Percentiles rank a stretch among this genome's conserved stretches.
Evolutionary conservation across 148 eudicot species (phyloP).

Genomic region (Tetragonia tetragonoides): DNA sequence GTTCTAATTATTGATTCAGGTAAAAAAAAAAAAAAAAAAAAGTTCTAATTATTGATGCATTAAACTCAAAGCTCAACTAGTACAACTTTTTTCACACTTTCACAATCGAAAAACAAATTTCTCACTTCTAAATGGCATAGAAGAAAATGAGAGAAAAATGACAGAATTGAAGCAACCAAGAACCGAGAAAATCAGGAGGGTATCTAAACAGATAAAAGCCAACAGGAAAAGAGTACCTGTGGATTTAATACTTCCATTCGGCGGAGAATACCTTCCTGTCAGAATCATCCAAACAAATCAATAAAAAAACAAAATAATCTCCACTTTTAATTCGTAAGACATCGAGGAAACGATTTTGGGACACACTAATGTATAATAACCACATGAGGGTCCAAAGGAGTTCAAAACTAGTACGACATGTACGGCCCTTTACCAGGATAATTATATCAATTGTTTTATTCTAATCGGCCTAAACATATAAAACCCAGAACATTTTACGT

Average conservation of each 20-base stretch:
- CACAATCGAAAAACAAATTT: background rate
- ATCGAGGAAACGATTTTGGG: background rate
- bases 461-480: background rate
- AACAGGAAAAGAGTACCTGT: constrained; percentile 52
- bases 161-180: background rate
- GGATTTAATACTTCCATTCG: constrained; percentile 79
- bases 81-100: constrained; percentile 2
- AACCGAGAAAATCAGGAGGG: background rate
- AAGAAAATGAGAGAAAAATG: background rate
- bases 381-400: background rate
- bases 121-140: background rate
- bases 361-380: background rate
- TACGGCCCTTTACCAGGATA: background rate
- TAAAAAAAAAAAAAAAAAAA: too few species aligned
- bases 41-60: background rate
- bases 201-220: background rate
- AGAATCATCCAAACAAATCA: constrained; percentile 7
- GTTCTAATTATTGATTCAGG: background rate
- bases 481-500: background rate
- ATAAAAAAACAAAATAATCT: background rate
- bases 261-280: constrained; percentile 60
- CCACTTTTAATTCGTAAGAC: background rate
- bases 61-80: background rate
- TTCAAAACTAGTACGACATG: background rate
- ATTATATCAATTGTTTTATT: background rate